A percentile compares a stretch with the other conserved stretches of the same genome.
These are phyloP conservation scores for carrot (Daucus carota) DNA, from an alignment of 129 eudicot species.

Conservation along the genomic window DNA sequence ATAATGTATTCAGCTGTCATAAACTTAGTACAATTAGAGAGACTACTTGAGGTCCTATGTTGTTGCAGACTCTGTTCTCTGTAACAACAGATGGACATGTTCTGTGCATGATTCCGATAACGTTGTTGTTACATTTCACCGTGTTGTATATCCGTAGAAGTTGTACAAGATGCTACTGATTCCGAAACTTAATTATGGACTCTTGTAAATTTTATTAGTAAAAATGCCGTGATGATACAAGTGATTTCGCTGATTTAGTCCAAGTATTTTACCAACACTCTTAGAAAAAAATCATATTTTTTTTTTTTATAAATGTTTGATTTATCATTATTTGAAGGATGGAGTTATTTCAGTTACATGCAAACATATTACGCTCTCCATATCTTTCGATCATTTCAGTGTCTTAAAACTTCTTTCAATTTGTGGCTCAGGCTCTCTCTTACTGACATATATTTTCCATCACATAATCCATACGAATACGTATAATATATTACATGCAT, in stretches of 20 bases:
- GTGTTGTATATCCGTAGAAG: neutral
- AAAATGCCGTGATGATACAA: too few relatives aligned
- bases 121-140: neutral
- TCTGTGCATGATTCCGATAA: neutral
- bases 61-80: too few relatives aligned
- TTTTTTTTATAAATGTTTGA: neutral
- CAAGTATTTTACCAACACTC: too few relatives aligned
- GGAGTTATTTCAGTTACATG: neutral
- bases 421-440: neutral
- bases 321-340: neutral
- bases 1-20: neutral
- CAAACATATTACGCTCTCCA: neutral
- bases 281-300: too few relatives aligned
- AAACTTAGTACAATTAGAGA: neutral
- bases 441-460: too few relatives aligned
- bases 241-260: too few relatives aligned
- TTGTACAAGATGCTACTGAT: neutral
- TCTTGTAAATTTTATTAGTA: too few relatives aligned
- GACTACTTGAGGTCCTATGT: neutral
- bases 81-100: neutral
- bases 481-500: too few relatives aligned
- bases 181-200: neutral
- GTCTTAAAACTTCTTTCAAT: neutral
- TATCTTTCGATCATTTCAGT: neutral
- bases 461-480: neutral